phyloP scores from a whole-genome alignment of 257 asterid species.

The Petunia axillaris region DNA sequence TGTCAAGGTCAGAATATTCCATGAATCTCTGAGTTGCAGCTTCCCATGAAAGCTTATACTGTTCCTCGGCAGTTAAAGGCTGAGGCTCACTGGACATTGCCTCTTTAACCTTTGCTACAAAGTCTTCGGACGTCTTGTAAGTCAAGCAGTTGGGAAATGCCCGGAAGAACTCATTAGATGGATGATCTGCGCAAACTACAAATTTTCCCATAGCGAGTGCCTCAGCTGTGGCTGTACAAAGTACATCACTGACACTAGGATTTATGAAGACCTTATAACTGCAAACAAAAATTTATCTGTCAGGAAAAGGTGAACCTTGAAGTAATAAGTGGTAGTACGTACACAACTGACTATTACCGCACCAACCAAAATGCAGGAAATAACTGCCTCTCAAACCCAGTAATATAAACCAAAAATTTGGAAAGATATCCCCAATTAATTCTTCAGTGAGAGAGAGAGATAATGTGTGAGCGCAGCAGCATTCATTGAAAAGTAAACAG shows the following conservation, averaged over 20 bases:
- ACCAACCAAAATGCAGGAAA: background rate
- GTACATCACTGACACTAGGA: conserved; percentile 95
- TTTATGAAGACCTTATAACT: conserved; percentile 94
- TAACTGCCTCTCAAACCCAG: background rate
- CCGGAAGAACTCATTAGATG: conserved; percentile 93
- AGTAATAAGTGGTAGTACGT: background rate
- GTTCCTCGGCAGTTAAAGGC: conserved; percentile 84
- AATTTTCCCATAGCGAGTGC: conserved; percentile 99
- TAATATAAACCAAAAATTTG: background rate
- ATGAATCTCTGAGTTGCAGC: conserved; percentile 96
- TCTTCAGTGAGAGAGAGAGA: background rate
- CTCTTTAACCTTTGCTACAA: conserved; percentile 84
- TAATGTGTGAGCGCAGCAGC: background rate
- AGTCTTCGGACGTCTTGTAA: conserved; percentile 85
- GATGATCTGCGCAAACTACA: conserved; percentile 96
- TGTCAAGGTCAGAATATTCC: conserved; percentile 81
- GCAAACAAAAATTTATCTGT: conserved; percentile 35
- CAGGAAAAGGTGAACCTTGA: conserved; percentile 7
- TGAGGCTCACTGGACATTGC: conserved; percentile 89
- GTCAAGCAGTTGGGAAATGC: conserved; percentile 91
- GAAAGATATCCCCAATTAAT: background rate
- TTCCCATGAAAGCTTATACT: conserved; percentile 91
- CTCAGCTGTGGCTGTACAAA: conserved; percentile 99
- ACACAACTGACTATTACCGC: background rate
- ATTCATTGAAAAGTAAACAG: background rate